Evolutionary conservation across 2,329 filamentous ascomycete species (phyloP).

Genomic region (Sclerotinia glacialis): DNA sequence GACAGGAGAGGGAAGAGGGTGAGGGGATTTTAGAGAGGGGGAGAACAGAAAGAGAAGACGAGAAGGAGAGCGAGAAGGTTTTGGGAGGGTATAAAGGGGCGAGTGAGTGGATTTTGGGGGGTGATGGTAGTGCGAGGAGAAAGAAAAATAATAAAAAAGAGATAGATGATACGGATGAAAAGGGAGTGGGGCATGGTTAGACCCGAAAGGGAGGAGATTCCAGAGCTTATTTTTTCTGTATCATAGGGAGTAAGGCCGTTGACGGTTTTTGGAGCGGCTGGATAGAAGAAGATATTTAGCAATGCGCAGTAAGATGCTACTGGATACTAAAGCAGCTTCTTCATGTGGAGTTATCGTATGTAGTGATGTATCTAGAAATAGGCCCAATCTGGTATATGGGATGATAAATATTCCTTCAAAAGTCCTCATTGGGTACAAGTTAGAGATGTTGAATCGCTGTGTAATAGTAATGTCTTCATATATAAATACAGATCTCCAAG

Average conservation of each 20-base stretch:
- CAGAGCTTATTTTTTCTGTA: rapidly evolving
- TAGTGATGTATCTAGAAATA: background rate
- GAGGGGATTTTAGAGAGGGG: background rate
- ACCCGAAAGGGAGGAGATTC: background rate
- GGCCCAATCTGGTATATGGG: background rate
- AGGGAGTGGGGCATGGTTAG: background rate
- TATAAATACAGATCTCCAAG: no score
- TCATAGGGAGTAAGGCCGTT: no score
- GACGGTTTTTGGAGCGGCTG: background rate
- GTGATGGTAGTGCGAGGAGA: background rate
- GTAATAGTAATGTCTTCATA: no score
- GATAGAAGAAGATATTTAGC: background rate
- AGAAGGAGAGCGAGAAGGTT: background rate
- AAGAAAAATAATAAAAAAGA: background rate
- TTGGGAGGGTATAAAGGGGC: background rate
- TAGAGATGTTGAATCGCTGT: no score
- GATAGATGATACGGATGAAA: background rate
- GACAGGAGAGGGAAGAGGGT: background rate
- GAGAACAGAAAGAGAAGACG: background rate
- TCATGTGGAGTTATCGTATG: no score
- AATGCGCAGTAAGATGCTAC: no score
- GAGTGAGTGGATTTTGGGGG: background rate
- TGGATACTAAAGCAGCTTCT: background rate
- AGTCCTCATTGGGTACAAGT: no score
- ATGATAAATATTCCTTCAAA: no score